Conservation (phyloP, 331 rosid genomes). For the Rosa hybrid region DNA sequence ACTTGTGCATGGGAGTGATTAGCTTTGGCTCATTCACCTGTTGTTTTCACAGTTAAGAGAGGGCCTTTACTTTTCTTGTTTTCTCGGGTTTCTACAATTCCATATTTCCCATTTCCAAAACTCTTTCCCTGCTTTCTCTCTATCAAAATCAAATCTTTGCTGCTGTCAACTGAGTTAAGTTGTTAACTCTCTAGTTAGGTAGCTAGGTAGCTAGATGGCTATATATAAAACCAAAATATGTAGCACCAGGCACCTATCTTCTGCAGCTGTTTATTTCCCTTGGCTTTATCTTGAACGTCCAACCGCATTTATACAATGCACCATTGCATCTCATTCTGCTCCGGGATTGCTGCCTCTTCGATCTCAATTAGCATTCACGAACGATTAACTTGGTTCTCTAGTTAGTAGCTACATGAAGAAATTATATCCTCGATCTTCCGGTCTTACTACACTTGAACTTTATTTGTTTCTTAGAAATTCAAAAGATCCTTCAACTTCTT, state of each 20-base stretch:
- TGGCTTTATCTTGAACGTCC: conserved; percentile 8
- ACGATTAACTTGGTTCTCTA: background rate
- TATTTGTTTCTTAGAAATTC: too few species aligned
- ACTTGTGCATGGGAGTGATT: conserved; percentile 97
- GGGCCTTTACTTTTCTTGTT: conserved; percentile 21
- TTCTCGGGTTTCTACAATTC: conserved; percentile 80
- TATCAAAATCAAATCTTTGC: conserved; percentile 46
- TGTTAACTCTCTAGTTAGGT: conserved; percentile 11
- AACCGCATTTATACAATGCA: background rate
- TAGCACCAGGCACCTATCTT: conserved; percentile 29
- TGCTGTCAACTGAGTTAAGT: conserved; percentile 18
- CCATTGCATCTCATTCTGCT: background rate
- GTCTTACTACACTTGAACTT: too few species aligned
- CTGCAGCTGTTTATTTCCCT: conserved; percentile 36
- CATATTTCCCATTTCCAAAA: conserved; percentile 32
- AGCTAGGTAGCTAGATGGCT: background rate
- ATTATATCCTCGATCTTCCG: too few species aligned
- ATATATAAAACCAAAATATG: background rate
- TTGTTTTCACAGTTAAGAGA: conserved; percentile 75
- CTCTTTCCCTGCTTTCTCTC: background rate
- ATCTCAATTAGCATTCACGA: background rate
- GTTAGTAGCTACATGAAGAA: too few species aligned
- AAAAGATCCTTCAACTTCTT: too few species aligned
- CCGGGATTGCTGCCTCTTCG: background rate
- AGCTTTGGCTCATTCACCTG: conserved; percentile 88